Evolutionary conservation across 2,329 filamentous ascomycete genomes (phyloP).

Genomic region (Colletotrichum theobromicola): DNA sequence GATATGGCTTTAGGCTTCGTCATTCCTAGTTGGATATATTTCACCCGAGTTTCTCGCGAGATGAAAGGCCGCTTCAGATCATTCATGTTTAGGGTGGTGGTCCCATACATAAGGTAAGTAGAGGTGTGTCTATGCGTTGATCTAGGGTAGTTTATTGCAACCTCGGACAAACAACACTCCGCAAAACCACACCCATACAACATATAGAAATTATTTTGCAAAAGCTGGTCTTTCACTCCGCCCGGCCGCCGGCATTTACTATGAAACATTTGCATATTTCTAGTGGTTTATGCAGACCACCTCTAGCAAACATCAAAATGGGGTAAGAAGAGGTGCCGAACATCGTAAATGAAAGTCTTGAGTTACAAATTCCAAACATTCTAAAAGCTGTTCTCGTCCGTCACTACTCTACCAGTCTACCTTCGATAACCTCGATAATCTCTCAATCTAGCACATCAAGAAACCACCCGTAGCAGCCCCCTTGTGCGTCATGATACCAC

Average conservation of each 20-base stretch:
- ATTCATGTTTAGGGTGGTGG: too few species aligned
- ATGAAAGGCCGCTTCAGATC: background rate
- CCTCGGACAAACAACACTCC: background rate
- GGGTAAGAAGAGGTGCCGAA: background rate
- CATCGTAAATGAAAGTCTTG: fast-evolving
- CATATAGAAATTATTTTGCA: too few species aligned
- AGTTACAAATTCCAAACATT: background rate
- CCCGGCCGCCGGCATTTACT: too few species aligned
- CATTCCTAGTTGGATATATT: background rate
- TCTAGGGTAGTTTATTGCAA: fast-evolving
- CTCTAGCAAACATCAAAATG: background rate
- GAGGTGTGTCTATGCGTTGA: fast-evolving
- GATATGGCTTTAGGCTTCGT: background rate
- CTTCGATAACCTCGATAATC: fast-evolving
- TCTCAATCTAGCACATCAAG: background rate
- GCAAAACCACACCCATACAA: background rate
- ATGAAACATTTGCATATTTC: background rate
- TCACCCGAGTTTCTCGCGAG: background rate
- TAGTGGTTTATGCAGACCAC: fast-evolving
- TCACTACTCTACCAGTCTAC: background rate
- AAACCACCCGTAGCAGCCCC: background rate
- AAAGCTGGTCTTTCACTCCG: too few species aligned
- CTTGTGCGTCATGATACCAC: background rate
- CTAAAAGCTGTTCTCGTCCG: fast-evolving
- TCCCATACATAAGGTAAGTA: too few species aligned